Evolutionary conservation across 2,329 filamentous ascomycete species (phyloP), one percentile per base, ranked within the genome.

Genomic region (Fusarium mexicanum): DNA sequence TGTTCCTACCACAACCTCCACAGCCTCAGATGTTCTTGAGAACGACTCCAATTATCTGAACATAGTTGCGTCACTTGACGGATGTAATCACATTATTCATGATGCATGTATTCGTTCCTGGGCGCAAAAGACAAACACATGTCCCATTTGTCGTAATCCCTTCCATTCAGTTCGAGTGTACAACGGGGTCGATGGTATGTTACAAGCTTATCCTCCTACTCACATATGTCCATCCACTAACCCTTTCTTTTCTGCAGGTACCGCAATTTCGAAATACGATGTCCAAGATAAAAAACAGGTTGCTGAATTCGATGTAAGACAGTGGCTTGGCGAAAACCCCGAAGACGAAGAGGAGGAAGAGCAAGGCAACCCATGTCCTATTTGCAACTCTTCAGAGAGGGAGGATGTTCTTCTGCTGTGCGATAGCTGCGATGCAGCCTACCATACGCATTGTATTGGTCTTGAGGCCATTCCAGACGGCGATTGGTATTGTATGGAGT

Each of bases 111-210:
- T 99, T 76, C 93, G 93, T 78, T 94, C 95, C 77, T 99, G 96
- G 96, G 94, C 96, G 51, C 94, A 97, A 84, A 93, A 97, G 82
- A 96, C 96, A 73, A 99, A 98, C 84, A 98, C 95, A 81, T 99
- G 96, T 83, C 96, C 96, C 51, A 98, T 99, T 83, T 99, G 96
- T 84, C 93, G 96, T 76, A 93, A 94, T 78, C 91, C 89, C 73
- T 98, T 99, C 86, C 96, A 98, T 83, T 86, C 92, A 78, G 95
- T 99, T 75, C 91, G 96, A 81, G 91, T 99, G 71, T 93, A 93
- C 82, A 91, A 93, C 80, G 90, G 88, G 76, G 85, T 95, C 79
- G 93, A 94, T 87, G 94, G 94, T 96, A 89, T 84, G 90, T 87
- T 55, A 44, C 46, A 61, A 57, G 66, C 51, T 66, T 61, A 70